Base-by-base conservation (phyloP, 2,329 filamentous ascomycete species). In the Coniochaeta ligniaria region DNA sequence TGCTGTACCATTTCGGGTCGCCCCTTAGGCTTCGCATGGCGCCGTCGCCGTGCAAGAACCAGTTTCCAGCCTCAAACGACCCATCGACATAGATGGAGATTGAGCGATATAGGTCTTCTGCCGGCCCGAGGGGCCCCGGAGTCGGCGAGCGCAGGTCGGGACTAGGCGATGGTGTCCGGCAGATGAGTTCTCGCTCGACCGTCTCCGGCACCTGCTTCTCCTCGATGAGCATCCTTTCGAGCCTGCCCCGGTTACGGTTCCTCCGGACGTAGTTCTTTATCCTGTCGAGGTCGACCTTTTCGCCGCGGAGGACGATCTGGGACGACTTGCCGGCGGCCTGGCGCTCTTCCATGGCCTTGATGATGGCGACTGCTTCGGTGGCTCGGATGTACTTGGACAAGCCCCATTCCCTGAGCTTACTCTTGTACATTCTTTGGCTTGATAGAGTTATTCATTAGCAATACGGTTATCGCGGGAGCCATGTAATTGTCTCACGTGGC, bases 361-460 rank as follows among this genome's bases (percentile, higher is more conserved):
- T 41, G 22, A 57, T 58, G 41, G 57, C 60, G 26, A 61, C 45
- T 2, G 59, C 54, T 20, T 61, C 60, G 45, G 41, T 50, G 26
- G 60, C 50, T 17, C 59, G 59, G 60, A 59, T 50, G 16, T 50
- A 59, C 57, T 61, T 61, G 38, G 47, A 57, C 2, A 61, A 12
- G 20, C 52, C 52, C 60, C 60, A 61, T 43, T 61, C 57, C 9
- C 59, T 57, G 31, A 61, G 52, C 31, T 60, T 61, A 12, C 33
- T 24, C 43, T 61, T 61, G 60, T 61, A 61, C 60, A 61, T 61
- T 16, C 59, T 57, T 14, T 35, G 36, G n/a, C 60, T 61, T 26
- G 35, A 17, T 28, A 17, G n/a, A 43, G 28, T 31, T 31, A 12
- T 2, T 5, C 26, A 17, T 57, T n/a, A 57, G 54, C 14, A 41